Conservation (phyloP, 2,329 filamentous ascomycete genomes). For the Colletotrichum tabaci region DNA sequence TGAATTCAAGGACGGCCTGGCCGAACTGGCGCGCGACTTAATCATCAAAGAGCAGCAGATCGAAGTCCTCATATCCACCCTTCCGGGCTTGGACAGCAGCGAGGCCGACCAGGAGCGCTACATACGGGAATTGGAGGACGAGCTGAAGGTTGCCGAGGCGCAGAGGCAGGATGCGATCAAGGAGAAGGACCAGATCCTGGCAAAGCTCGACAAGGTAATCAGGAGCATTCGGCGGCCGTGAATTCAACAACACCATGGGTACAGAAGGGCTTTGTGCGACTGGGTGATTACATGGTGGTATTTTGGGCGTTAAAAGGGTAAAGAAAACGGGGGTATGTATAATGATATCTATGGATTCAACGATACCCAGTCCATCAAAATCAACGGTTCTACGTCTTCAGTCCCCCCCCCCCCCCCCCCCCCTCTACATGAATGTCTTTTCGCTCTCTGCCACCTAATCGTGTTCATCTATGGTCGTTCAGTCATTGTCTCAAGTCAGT, state of each 20-base stretch:
- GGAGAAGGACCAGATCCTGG: conserved; percentile 74
- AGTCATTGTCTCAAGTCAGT: neutral
- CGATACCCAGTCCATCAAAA: conserved; percentile 22
- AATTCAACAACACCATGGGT: conserved; percentile 42
- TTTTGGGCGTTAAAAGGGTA: conserved; percentile 42
- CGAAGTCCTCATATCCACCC: conserved; percentile 79
- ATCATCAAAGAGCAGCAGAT: conserved; percentile 88
- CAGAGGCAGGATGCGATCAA: conserved; percentile 75
- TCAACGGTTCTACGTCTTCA: conserved; percentile 7
- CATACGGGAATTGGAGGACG: conserved; percentile 76
- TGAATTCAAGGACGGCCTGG: conserved; percentile 76
- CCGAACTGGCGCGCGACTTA: conserved; percentile 82
- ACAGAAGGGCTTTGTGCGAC: conserved; percentile 20
- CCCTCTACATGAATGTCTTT: neutral
- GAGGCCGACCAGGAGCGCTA: conserved; percentile 81
- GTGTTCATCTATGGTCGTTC: neutral
- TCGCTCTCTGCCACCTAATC: neutral
- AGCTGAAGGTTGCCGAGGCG: conserved; percentile 74
- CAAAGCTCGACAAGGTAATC: conserved; percentile 73
- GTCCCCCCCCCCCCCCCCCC: neutral
- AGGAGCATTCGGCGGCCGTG: conserved; percentile 72
- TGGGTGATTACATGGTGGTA: conserved; percentile 47
- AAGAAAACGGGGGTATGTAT: conserved; percentile 21
- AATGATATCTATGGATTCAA: conserved; percentile 19
- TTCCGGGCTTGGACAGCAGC: conserved; percentile 85